A percentile compares a stretch with the other conserved stretches of the same genome.
Conservation (phyloP, 177 flowering plant species). For the Telopea speciosissima region DNA sequence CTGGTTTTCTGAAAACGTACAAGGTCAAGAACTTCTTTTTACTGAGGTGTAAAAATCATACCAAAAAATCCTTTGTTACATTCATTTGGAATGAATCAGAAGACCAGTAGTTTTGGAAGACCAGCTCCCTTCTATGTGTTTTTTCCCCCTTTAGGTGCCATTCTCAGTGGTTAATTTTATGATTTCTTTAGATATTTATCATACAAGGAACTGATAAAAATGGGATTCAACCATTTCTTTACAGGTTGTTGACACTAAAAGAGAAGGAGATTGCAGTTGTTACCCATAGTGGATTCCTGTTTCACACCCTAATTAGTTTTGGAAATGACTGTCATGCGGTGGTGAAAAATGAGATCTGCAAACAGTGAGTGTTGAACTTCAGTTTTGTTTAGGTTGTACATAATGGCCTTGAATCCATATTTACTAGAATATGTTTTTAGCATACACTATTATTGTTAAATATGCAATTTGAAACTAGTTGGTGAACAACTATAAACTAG, state of each 20-base stretch:
- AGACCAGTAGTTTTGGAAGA: background rate
- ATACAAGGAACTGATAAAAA: background rate
- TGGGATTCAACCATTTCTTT: background rate
- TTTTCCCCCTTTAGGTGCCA: background rate
- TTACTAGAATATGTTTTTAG: background rate
- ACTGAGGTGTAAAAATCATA: no score
- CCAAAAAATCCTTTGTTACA: background rate
- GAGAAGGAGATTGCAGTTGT: slow-evolving; percentile 96
- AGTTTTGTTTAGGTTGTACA: background rate
- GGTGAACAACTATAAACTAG: no score
- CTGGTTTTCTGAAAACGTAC: background rate
- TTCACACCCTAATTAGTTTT: slow-evolving; percentile 50
- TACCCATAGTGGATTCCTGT: slow-evolving; percentile 86
- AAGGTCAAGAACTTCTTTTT: background rate
- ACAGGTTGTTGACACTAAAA: slow-evolving; percentile 80
- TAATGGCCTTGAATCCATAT: background rate
- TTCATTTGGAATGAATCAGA: background rate
- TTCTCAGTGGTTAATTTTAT: background rate
- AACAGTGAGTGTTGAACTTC: slow-evolving; percentile 46
- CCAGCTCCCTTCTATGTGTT: background rate
- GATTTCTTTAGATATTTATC: background rate
- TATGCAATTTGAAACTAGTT: background rate
- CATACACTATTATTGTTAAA: background rate
- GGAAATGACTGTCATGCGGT: slow-evolving; percentile 62
- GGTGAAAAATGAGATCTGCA: slow-evolving; percentile 61